phyloP scores from a whole-genome alignment of 805 yeast genomes.

The Sugiyamaella floridensis region DNA sequence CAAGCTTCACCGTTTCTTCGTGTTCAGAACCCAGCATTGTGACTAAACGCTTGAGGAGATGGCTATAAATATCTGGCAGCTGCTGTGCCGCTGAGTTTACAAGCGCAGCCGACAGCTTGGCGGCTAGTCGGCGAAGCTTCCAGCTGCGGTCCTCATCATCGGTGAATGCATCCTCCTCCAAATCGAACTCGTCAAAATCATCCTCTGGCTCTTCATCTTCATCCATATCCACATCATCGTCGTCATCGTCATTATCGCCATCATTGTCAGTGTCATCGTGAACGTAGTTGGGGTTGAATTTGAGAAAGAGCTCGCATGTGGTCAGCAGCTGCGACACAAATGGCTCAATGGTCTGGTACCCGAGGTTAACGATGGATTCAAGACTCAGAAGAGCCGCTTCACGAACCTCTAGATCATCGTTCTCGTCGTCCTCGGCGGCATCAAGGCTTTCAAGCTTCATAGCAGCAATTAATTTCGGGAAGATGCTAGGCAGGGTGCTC shows the following conservation, averaged over 20 bases:
- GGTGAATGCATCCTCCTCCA: constrained; percentile 31
- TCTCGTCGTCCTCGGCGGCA: constrained; percentile 37
- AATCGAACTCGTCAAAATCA: constrained; percentile 30
- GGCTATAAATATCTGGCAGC: constrained; percentile 26
- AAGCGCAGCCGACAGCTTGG: constrained; percentile 36
- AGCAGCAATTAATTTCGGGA: constrained; percentile 15
- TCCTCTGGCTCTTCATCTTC: constrained; percentile 33
- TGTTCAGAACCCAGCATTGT: constrained; percentile 29
- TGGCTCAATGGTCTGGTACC: constrained; percentile 29
- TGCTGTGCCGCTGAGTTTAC: constrained; percentile 34
- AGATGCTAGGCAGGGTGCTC: constrained; percentile 3
- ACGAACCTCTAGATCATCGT: constrained; percentile 40
- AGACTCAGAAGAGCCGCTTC: constrained; percentile 43
- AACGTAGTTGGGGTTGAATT: constrained; percentile 42
- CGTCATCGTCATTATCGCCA: constrained; percentile 26
- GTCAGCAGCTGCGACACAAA: constrained; percentile 28
- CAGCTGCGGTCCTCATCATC: constrained; percentile 51
- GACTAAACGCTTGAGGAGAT: constrained; percentile 38
- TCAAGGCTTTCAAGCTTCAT: constrained; percentile 32
- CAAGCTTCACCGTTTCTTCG: constrained; percentile 44
- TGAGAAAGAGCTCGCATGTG: constrained; percentile 30
- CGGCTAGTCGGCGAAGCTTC: constrained; percentile 53
- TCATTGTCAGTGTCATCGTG: constrained; percentile 17
- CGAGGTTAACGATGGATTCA: constrained; percentile 37
- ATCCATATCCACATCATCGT: constrained; percentile 26